Evolutionary conservation across 331 rosid species (phyloP).

Genomic region (Spiraea crenata): DNA sequence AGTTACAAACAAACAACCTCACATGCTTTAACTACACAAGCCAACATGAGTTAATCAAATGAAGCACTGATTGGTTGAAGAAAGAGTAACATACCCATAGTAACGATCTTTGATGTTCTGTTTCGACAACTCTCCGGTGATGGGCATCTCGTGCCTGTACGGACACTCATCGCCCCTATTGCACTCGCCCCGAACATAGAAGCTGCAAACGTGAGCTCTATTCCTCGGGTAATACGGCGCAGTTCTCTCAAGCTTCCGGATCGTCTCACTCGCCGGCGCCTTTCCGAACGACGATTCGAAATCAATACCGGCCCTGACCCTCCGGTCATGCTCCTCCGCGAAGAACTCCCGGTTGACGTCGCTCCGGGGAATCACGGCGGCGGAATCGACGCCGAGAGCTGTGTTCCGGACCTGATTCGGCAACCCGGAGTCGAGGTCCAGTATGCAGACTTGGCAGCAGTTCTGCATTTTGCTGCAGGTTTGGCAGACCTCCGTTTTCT

Average conservation of each 20-base stretch:
- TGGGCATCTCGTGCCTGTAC: conserved; percentile 96
- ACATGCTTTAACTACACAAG: too few relatives aligned
- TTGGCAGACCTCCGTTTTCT: conserved; percentile 92
- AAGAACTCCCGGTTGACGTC: conserved; percentile 92
- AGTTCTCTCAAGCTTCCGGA: conserved; percentile 91
- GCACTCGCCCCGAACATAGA: conserved; percentile 88
- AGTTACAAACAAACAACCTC: background rate
- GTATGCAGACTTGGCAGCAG: conserved; percentile 90
- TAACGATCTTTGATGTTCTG: conserved; percentile 97
- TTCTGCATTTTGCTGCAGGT: conserved; percentile 90
- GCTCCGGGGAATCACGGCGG: conserved; percentile 88
- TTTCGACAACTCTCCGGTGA: conserved; percentile 86
- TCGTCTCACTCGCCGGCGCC: conserved; percentile 79
- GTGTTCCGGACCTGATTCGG: conserved; percentile 94
- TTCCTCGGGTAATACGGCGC: conserved; percentile 93
- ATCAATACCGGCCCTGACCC: conserved; percentile 92
- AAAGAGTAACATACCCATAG: conserved; percentile 70
- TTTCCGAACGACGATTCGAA: conserved; percentile 90
- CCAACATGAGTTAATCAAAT: too few relatives aligned
- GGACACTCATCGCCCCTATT: conserved; percentile 97
- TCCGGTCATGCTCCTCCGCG: conserved; percentile 96
- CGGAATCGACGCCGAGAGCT: conserved; percentile 67
- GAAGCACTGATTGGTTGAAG: conserved; percentile 4
- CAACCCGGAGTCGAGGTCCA: conserved; percentile 88
- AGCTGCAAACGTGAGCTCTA: conserved; percentile 89